phyloP scores from a whole-genome alignment of 169 alveolate genomes.

The Fabrea salina region DNA sequence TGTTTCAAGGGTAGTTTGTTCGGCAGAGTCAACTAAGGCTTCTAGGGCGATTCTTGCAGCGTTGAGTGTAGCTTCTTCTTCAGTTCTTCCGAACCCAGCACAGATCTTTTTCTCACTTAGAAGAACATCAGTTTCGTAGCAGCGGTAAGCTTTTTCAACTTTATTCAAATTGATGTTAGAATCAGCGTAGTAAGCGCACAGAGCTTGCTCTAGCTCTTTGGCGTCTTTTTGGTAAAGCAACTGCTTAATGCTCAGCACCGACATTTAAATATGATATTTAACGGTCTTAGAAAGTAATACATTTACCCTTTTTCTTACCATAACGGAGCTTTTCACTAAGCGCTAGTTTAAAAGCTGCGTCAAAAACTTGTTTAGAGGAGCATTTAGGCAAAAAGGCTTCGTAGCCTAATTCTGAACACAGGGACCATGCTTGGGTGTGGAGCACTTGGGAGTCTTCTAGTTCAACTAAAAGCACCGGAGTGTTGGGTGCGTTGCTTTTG shows the following conservation, averaged over 20 bases:
- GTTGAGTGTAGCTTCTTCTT: slow-evolving; percentile 26
- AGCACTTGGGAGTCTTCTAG: too few relatives aligned
- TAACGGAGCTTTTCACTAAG: too few relatives aligned
- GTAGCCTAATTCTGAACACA: too few relatives aligned
- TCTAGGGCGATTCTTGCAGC: slow-evolving; percentile 24
- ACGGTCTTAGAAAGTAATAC: slow-evolving; percentile 39
- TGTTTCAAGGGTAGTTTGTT: neutral
- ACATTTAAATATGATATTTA: slow-evolving; percentile 7
- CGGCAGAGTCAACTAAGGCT: slow-evolving; percentile 18
- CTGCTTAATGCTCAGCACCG: slow-evolving; percentile 7
- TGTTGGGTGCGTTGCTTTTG: too few relatives aligned
- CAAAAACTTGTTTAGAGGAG: too few relatives aligned
- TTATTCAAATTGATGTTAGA: neutral
- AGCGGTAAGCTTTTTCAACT: slow-evolving; percentile 20
- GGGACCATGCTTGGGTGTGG: too few relatives aligned
- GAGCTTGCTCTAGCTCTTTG: neutral
- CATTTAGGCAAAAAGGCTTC: too few relatives aligned
- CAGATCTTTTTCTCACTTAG: neutral
- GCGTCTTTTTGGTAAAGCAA: neutral
- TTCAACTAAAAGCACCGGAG: too few relatives aligned
- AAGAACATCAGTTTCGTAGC: neutral
- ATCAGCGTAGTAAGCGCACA: slow-evolving; percentile 13
- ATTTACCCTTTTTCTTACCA: too few relatives aligned
- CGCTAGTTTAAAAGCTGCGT: too few relatives aligned
- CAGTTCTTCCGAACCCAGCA: slow-evolving; percentile 28